phyloP scores from a whole-genome alignment of 768 basidiomycete species.

The Calocera cornea region DNA sequence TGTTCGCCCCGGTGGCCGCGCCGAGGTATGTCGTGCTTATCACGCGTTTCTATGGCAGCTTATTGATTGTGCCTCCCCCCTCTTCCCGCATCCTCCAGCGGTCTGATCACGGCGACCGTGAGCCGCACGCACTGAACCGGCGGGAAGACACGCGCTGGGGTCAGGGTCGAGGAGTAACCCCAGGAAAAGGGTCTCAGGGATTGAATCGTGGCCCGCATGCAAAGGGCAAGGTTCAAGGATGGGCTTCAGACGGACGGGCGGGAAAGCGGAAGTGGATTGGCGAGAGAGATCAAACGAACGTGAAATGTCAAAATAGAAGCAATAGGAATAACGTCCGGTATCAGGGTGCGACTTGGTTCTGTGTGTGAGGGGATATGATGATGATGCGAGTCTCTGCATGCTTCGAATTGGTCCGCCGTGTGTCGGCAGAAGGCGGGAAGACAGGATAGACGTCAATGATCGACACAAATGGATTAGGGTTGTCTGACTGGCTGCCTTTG shows the following conservation, averaged over 20 bases:
- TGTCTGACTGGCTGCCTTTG: background rate
- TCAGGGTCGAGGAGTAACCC: background rate
- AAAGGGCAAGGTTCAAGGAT: background rate
- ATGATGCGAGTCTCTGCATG: background rate
- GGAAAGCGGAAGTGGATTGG: background rate
- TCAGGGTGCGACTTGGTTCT: background rate
- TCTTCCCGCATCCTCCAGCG: slow-evolving; percentile 14
- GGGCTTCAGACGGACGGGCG: background rate
- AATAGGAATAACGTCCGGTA: background rate
- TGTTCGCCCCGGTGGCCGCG: slow-evolving; percentile 74
- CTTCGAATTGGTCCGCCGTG: background rate
- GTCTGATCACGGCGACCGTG: slow-evolving; percentile 27
- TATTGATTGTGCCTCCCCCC: background rate
- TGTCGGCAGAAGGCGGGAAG: background rate
- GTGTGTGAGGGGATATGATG: background rate
- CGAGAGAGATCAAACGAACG: background rate
- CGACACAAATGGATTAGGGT: background rate
- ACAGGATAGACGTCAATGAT: background rate
- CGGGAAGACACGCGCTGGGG: background rate
- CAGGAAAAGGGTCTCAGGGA: background rate
- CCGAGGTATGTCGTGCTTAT: slow-evolving; percentile 49
- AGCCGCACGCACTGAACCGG: slow-evolving; percentile 17
- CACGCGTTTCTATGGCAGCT: background rate
- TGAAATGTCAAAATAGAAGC: slow-evolving; percentile 6
- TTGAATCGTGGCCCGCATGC: background rate